Percentiles rank a stretch among this genome's conserved stretches.
Conservation (phyloP, 225 moss, liverwort and hornwort species). For the Climacium dendroides region DNA sequence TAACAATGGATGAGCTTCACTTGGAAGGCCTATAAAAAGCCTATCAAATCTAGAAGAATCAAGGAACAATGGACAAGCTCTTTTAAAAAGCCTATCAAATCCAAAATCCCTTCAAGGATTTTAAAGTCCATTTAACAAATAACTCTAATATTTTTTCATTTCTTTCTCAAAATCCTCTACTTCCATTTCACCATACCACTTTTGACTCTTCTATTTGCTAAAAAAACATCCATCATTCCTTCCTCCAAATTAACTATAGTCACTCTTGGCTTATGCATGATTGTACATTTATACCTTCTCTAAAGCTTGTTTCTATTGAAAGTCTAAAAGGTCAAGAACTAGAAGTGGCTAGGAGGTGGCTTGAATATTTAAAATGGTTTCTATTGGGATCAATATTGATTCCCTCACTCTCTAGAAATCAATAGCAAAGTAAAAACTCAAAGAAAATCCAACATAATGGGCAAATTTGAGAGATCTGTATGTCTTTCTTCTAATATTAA, state of each 20-base stretch:
- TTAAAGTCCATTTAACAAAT: rapidly evolving
- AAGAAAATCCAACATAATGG: rapidly evolving
- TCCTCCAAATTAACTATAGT: rapidly evolving
- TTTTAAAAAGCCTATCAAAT: not conserved
- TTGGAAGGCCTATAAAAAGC: too few species aligned
- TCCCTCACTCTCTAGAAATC: rapidly evolving
- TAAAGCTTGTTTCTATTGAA: not conserved
- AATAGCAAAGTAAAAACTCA: rapidly evolving
- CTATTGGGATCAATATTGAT: rapidly evolving
- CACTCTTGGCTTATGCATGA: not conserved
- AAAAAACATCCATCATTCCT: not conserved
- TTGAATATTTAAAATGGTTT: not conserved
- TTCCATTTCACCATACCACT: not conserved
- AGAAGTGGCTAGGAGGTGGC: rapidly evolving
- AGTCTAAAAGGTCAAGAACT: rapidly evolving
- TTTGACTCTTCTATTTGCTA: rapidly evolving
- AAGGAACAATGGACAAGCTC: rapidly evolving
- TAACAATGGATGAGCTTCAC: too few species aligned
- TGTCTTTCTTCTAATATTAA: not conserved
- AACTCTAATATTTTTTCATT: not conserved
- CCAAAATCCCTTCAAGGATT: rapidly evolving
- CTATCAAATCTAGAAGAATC: rapidly evolving
- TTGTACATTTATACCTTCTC: not conserved
- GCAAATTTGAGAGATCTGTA: rapidly evolving
- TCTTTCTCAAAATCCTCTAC: not conserved